Evolutionary conservation across 73 alveolate species (phyloP), one percentile per base, ranked within the genome.

Genomic region (Paramecium tetraurelia): DNA sequence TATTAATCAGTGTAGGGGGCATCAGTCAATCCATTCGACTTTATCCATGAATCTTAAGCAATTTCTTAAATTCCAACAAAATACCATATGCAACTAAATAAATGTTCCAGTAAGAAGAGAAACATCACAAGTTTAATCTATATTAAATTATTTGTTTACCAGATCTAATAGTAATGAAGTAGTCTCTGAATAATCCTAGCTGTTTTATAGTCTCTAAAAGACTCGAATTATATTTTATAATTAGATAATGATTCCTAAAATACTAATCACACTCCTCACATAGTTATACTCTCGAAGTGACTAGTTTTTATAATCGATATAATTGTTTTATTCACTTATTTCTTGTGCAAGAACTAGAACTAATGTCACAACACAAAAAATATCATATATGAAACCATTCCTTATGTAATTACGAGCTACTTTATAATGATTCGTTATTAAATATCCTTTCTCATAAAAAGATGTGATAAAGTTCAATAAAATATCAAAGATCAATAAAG

Each of bases 111-210:
- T 5, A 80, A 41, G 16, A 80, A 80, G 16, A 80, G 35, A 80
- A 80, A 80, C 90, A 80, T 80, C 12, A 80, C 90, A 4, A 80
- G 20, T 80, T 80, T 44, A 10, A 80, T 18, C 90, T 80, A 43
- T 6, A 80, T 3, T 43, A 80, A 20, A 44, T 12, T 80, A 14
- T 44, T 43, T 2, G 3, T 20, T 24, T 80, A 80, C 90, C 24
- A 80, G 48, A 48, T 80, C 90, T 43, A 80, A 18, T 48, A 80
- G 18, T 20, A 80, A 48, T 41, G 90, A 22, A 38, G 72, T 80
- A 22, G 90, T 27, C 43, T 80, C 46, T 43, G 90, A 80, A 48
- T 31, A 80, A 80, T 80, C 90, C 22, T 80, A 20, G 18, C 70
- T 44, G 18, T 48, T 80, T 46, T 80, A 27, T 12, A 80, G n/a